Conservation (phyloP, 495 filamentous ascomycete genomes). For the Hyaloscypha bicolor region DNA sequence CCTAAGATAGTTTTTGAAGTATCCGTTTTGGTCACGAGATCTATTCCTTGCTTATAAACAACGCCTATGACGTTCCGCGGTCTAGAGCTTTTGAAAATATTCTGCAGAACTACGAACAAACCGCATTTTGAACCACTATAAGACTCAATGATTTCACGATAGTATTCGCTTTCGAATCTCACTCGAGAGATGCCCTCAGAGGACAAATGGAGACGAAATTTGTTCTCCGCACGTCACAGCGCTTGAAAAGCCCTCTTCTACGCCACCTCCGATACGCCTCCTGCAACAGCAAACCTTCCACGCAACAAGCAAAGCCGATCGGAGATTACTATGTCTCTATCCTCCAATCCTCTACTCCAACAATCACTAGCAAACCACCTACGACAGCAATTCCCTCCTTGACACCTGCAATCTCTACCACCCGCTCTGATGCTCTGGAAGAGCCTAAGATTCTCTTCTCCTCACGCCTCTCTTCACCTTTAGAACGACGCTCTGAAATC, state of each 20-base stretch:
- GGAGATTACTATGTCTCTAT: slow-evolving; percentile 33
- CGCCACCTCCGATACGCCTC: slow-evolving; percentile 19
- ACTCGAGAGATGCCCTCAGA: slow-evolving; percentile 4
- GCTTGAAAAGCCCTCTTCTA: slow-evolving; percentile 24
- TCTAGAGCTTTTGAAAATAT: neutral
- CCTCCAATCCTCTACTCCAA: slow-evolving; percentile 23
- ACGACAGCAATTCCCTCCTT: slow-evolving; percentile 21
- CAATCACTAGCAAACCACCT: slow-evolving; percentile 19
- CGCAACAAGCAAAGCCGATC: slow-evolving; percentile 33
- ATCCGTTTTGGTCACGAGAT: slow-evolving; percentile 16
- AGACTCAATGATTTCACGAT: slow-evolving; percentile 24
- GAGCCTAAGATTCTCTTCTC: slow-evolving; percentile 30
- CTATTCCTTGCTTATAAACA: slow-evolving; percentile 16
- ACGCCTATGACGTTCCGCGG: slow-evolving; percentile 29
- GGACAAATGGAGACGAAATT: slow-evolving; percentile 30
- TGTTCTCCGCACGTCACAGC: slow-evolving; percentile 25
- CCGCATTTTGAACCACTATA: neutral
- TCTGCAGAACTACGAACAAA: neutral
- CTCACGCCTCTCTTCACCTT: slow-evolving; percentile 30
- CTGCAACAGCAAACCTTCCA: slow-evolving; percentile 21
- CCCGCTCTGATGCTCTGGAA: neutral
- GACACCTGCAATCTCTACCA: slow-evolving; percentile 10
- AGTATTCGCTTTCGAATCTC: slow-evolving; percentile 1
- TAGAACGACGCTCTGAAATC: slow-evolving; percentile 62
- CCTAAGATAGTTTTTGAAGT: neutral